Evolutionary conservation across 169 alveolate species (phyloP).

Genomic region (Pseudocohnilembus persalinus): DNA sequence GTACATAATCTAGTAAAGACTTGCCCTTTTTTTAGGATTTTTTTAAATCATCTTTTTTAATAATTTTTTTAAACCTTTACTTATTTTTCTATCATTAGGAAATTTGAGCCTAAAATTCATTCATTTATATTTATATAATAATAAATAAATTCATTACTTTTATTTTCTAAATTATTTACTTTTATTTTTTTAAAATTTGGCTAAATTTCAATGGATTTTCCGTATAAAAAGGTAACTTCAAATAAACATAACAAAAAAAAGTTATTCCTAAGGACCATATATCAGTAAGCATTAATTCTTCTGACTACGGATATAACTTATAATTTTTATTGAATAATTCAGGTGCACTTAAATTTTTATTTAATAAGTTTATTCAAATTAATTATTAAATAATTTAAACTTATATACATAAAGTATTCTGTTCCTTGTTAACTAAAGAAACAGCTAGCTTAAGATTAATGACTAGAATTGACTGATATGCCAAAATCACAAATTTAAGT

Average conservation of each 20-base stretch:
- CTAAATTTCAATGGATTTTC: not conserved
- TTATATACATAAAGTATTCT: not conserved
- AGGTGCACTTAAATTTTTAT: not conserved
- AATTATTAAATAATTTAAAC: too few species aligned
- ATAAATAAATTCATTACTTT: too few species aligned
- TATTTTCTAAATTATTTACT: not conserved
- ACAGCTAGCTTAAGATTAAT: not conserved
- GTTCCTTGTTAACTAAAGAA: not conserved
- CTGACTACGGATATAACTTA: not conserved
- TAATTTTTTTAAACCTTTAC: not conserved
- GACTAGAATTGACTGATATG: constrained; percentile 44
- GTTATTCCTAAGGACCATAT: not conserved
- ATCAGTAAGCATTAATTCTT: not conserved
- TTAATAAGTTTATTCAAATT: too few species aligned
- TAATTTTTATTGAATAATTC: not conserved
- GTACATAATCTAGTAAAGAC: too few species aligned
- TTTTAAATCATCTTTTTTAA: not conserved
- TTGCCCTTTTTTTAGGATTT: not conserved
- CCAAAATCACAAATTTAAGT: constrained; percentile 77
- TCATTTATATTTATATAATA: too few species aligned
- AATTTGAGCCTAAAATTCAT: not conserved
- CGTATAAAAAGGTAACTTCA: not conserved
- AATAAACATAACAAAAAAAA: not conserved
- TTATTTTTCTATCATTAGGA: not conserved
- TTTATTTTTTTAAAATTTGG: too few species aligned